These are phyloP conservation scores for Kodamaea fukazawae DNA, from an alignment of 805 yeast genomes.

Conservation along the genomic window DNA sequence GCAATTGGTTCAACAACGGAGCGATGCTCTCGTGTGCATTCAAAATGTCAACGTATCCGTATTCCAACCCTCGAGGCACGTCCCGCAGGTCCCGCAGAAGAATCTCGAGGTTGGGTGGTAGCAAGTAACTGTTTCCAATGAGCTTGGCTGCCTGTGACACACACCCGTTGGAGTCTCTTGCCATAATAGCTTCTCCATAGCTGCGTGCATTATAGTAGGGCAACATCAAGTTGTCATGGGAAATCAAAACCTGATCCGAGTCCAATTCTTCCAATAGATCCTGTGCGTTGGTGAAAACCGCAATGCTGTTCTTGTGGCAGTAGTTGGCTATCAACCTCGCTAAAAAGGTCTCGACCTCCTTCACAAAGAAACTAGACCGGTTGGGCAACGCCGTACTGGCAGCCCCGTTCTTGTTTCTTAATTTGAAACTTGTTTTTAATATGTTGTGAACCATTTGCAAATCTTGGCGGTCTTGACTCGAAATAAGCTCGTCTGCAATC, in stretches of 20 bases:
- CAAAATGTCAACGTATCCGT: constrained; percentile 20
- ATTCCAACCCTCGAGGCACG: constrained; percentile 25
- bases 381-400: constrained; percentile 2
- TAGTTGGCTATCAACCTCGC: constrained; percentile 25
- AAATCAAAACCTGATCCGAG: constrained; percentile 20
- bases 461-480: constrained; percentile 30
- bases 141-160: constrained; percentile 33
- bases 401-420: constrained; percentile 31
- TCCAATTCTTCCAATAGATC: constrained; percentile 16
- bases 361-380: constrained; percentile 21
- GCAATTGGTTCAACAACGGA: constrained; percentile 36
- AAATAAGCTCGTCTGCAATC: constrained; percentile 3
- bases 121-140: constrained; percentile 33
- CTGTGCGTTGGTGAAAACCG: constrained; percentile 20
- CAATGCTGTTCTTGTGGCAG: constrained; percentile 17
- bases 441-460: constrained; percentile 31
- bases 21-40: constrained; percentile 19
- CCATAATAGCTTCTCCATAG: constrained; percentile 36
- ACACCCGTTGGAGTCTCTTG: constrained; percentile 34
- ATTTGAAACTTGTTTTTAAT: constrained; percentile 30
- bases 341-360: constrained; percentile 26
- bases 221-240: constrained; percentile 34
- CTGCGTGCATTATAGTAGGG: constrained; percentile 35
- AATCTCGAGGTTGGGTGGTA: constrained; percentile 14
- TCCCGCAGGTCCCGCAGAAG: constrained; percentile 12